Conservation (phyloP, 2,329 filamentous ascomycete genomes). For the Stagonosporopsis cucurbitacearum region DNA sequence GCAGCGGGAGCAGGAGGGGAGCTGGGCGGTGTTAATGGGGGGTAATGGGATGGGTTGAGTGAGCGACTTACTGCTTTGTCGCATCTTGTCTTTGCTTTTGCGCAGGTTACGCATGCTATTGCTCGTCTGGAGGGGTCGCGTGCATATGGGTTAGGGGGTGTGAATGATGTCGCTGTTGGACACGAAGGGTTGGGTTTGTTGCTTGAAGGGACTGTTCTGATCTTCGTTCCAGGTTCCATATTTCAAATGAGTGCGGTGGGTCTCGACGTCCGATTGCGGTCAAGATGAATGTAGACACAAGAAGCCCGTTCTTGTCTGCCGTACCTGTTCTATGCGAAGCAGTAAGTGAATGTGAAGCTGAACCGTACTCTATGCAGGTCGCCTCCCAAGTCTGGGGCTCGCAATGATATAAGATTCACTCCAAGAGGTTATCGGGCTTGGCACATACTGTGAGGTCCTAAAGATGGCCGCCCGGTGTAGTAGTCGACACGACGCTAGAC, state of each 20-base stretch:
- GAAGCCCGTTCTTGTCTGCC: not conserved
- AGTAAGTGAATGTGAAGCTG: conserved; percentile 10
- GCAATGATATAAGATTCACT: conserved; percentile 36
- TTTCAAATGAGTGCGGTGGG: conserved; percentile 11
- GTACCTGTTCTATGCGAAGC: not conserved
- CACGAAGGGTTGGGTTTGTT: conserved; percentile 21
- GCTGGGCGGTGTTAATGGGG: conserved; percentile 19
- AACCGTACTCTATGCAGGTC: conserved; percentile 9
- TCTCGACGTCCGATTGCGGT: not conserved
- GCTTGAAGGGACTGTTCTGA: conserved; percentile 21
- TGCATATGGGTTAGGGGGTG: conserved; percentile 34
- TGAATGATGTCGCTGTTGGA: not conserved
- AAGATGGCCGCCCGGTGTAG: conserved; percentile 35
- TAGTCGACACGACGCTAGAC: conserved; percentile 26
- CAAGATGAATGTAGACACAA: not conserved
- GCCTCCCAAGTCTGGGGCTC: conserved; percentile 26
- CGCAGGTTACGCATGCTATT: conserved; percentile 49
- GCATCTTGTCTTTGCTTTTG: conserved; percentile 49
- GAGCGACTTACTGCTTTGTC: conserved; percentile 41
- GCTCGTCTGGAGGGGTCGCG: conserved; percentile 43
- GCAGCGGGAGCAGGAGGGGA: conserved; percentile 48
- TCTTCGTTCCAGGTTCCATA: conserved; percentile 24
- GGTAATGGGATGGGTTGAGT: too few relatives aligned
- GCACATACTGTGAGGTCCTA: conserved; percentile 27
- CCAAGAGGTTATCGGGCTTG: conserved; percentile 28